Percentiles rank a stretch among this genome's conserved stretches.
Evolutionary conservation across 2,329 filamentous ascomycete species (phyloP).

Genomic region (Penicillium sp.): DNA sequence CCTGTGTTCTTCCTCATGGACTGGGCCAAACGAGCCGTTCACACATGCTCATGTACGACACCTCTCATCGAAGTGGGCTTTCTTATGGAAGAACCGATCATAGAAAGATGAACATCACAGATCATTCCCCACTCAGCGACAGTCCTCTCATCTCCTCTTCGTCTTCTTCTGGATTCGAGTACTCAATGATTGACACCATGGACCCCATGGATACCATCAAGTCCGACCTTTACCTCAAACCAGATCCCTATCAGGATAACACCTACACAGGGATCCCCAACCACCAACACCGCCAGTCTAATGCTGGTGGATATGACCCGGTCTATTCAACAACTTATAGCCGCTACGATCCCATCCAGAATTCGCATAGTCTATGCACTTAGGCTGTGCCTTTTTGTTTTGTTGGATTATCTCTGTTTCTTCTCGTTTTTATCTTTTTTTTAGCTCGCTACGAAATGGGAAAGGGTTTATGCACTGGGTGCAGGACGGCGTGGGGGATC

Average conservation of each 20-base stretch:
- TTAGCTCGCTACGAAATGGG: conserved; percentile 9
- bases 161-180: conserved; percentile 40
- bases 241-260: conserved; percentile 36
- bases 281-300: conserved; percentile 26
- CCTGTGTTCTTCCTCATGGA: conserved; percentile 29
- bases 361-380: conserved; percentile 36
- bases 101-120: conserved; percentile 35
- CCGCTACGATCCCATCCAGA: conserved; percentile 35
- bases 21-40: conserved; percentile 31
- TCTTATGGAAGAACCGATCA: conserved; percentile 37
- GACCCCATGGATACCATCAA: conserved; percentile 42
- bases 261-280: conserved; percentile 24
- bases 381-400: conserved; percentile 16
- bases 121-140: conserved; percentile 39
- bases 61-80: conserved; percentile 30
- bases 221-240: conserved; percentile 22
- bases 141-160: conserved; percentile 42
- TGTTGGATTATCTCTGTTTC: not conserved
- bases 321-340: conserved; percentile 31
- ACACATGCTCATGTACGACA: conserved; percentile 37
- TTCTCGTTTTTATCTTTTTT: conserved; percentile 5
- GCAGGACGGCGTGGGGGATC: conserved; percentile 39
- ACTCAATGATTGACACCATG: conserved; percentile 40
- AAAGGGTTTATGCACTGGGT: conserved; percentile 35
- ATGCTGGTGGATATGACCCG: conserved; percentile 31